These are phyloP conservation scores for Hypoxylon sp. DNA, from an alignment of 2,329 filamentous ascomycete species.

Conservation along the genomic window DNA sequence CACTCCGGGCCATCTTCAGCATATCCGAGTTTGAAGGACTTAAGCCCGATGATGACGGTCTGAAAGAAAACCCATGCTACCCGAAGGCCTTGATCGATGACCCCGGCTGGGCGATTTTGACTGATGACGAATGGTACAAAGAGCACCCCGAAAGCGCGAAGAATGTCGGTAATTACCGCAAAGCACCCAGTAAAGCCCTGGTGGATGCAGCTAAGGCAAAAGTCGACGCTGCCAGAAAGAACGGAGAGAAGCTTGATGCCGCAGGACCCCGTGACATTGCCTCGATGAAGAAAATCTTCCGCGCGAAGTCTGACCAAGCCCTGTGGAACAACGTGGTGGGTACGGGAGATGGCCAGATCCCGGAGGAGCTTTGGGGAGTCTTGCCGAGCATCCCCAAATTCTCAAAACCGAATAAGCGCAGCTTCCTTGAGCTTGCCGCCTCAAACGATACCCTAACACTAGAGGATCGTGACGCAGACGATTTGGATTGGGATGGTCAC, in stretches of 20 bases:
- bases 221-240: neutral
- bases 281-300: neutral
- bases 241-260: neutral
- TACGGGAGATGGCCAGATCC: neutral
- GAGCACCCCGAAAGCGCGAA: constrained; percentile 7
- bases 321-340: neutral
- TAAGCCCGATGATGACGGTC: neutral
- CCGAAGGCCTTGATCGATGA: constrained; percentile 22
- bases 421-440: neutral
- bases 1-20: neutral
- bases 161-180: neutral
- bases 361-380: neutral
- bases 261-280: neutral
- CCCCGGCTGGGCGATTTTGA: constrained; percentile 28
- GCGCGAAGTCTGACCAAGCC: neutral
- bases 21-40: neutral
- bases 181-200: neutral
- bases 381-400: neutral
- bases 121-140: constrained; percentile 25
- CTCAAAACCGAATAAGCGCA: neutral
- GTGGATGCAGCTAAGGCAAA: neutral
- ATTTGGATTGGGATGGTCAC: neutral
- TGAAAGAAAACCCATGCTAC: neutral
- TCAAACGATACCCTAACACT: neutral
- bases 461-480: neutral